phyloP scores from a whole-genome alignment of 331 rosid species.

The Telfairia occidentalis region DNA sequence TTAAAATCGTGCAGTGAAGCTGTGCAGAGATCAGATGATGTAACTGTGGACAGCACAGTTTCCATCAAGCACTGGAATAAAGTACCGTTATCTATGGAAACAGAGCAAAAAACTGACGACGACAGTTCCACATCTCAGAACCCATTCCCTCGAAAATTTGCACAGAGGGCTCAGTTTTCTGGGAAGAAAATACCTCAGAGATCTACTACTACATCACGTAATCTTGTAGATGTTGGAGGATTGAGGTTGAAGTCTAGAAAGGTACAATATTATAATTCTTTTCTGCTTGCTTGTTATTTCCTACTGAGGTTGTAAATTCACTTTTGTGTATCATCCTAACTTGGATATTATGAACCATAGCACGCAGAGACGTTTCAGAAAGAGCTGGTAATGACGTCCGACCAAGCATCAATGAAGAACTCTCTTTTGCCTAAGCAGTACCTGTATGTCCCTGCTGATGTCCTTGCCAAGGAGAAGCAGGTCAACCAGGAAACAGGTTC shows the following conservation, averaged over 20 bases:
- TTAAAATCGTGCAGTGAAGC: constrained; percentile 78
- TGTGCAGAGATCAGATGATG: constrained; percentile 81
- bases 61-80: constrained; percentile 44
- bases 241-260: constrained; percentile 69
- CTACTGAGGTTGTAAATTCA: not conserved
- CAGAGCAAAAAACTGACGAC: constrained; percentile 69
- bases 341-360: constrained; percentile 30
- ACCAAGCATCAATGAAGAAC: constrained; percentile 92
- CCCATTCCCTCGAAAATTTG: constrained; percentile 30
- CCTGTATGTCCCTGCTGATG: constrained; percentile 93
- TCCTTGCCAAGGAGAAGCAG: constrained; percentile 72
- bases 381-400: constrained; percentile 95
- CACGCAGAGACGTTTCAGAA: constrained; percentile 68
- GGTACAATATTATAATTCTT: constrained; percentile 24
- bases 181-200: constrained; percentile 91
- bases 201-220: constrained; percentile 29
- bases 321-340: constrained; percentile 15
- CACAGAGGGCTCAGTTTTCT: constrained; percentile 50
- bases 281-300: not conserved
- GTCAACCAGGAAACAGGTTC: constrained; percentile 45
- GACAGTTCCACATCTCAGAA: constrained; percentile 76
- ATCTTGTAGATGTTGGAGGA: constrained; percentile 54
- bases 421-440: constrained; percentile 82
- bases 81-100: constrained; percentile 48
- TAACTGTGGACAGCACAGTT: constrained; percentile 77